Evolutionary conservation across 805 yeast species (phyloP), one percentile per base, ranked within the genome.

Genomic region (Candida succiphila): DNA sequence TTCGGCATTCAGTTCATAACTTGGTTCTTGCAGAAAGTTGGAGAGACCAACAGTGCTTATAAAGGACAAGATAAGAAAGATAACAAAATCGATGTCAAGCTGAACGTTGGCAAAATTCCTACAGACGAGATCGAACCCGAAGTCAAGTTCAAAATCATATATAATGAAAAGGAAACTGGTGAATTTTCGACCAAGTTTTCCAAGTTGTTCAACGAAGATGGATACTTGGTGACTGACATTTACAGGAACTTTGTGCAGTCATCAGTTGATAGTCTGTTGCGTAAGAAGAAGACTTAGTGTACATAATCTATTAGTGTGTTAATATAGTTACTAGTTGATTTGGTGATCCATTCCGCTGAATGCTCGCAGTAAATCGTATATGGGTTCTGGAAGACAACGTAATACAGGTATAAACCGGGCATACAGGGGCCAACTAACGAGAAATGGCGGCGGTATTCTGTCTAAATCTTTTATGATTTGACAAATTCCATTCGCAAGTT

Each of bases 121-220:
- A 60, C 52, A n/a, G n/a, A n/a, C n/a, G n/a, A n/a, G n/a, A n/a
- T n/a, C 29, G 67, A 63, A n/a, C 75, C 77, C 2, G 35, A 58
- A 2, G 72, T 72, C 45, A 13, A 30, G 3, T n/a, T 24, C 2
- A 6, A 14, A 24, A 18, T 30, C 13, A 22, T 4, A 3, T 22
- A 15, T 12, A 22, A 24, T 24, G 55, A 58, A 33, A 48, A 36
- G 4, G 35, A 39, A 7, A 35, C 35, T 8, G 38, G 44, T 5
- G 40, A 44, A 5, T 37, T 52, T 2, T 30, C 42, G 3, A 42
- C 65, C 15, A 61, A 55, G 25, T 60, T 72, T 30, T 56, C 53
- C 7, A 54, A 63, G 36, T 43, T 74, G 31, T 74, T 69, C 40
- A 73, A 67, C 37, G 54, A 52, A 12, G 57, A 62, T 33, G 77